Conservation (phyloP, 257 asterid genomes). For the Solanum paucissectum region DNA sequence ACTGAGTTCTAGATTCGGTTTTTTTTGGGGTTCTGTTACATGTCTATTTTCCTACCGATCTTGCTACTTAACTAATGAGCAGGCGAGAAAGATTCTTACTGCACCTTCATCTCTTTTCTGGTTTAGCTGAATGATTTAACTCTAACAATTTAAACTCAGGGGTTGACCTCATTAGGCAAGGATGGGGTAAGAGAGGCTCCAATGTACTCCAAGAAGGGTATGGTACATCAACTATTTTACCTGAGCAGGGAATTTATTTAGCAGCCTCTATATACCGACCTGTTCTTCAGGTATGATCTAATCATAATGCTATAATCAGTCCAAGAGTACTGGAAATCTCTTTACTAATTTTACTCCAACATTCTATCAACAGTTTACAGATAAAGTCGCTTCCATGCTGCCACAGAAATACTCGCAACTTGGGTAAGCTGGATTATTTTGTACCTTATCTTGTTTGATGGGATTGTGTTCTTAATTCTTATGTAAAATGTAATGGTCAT, state of each 20-base stretch:
- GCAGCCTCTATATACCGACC: conserved; percentile 97
- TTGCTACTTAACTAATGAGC: background rate
- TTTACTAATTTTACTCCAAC: background rate
- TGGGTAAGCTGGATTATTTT: conserved; percentile 48
- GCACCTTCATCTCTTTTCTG: background rate
- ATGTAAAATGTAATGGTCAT: background rate
- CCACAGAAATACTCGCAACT: conserved; percentile 90
- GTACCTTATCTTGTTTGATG: background rate
- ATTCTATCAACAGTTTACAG: conserved; percentile 64
- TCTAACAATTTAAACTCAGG: conserved; percentile 29
- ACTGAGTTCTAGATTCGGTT: background rate
- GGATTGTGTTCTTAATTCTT: background rate
- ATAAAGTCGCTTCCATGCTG: conserved; percentile 87
- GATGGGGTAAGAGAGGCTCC: conserved; percentile 79
- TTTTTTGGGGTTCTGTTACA: background rate
- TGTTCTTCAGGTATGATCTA: conserved; percentile 68
- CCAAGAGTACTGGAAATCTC: background rate
- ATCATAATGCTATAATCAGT: background rate
- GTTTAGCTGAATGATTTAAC: background rate
- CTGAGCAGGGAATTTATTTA: conserved; percentile 95
- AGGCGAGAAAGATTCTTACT: background rate
- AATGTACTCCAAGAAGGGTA: conserved; percentile 95
- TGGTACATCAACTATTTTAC: conserved; percentile 84
- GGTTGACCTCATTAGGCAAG: conserved; percentile 69
- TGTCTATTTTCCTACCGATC: background rate